These are phyloP conservation scores for Blastobotrys robertii DNA, from an alignment of 805 yeast species.

Conservation along the genomic window DNA sequence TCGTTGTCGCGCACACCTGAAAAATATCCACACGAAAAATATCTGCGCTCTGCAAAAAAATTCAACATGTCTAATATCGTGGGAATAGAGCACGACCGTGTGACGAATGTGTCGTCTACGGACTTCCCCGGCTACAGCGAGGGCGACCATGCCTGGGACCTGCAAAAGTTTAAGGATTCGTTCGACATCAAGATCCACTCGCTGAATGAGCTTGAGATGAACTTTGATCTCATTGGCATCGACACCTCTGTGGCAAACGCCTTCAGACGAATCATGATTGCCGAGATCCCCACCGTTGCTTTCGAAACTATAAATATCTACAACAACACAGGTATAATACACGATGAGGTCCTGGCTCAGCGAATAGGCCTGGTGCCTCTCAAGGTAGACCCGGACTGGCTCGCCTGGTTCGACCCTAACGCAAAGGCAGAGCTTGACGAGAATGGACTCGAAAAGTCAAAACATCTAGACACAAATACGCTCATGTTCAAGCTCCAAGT, in stretches of 20 bases:
- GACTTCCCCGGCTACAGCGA: conserved; percentile 85
- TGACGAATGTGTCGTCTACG: conserved; percentile 70
- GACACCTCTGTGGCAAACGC: conserved; percentile 96
- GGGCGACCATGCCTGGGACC: conserved; percentile 67
- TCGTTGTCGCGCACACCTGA: neutral
- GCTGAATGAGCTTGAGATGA: conserved; percentile 52
- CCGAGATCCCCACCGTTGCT: conserved; percentile 95
- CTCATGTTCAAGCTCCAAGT: conserved; percentile 74
- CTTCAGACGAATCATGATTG: conserved; percentile 90
- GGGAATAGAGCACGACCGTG: conserved; percentile 83
- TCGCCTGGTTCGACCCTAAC: conserved; percentile 55
- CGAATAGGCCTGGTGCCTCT: conserved; percentile 90
- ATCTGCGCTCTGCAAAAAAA: conserved; percentile 5
- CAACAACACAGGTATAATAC: conserved; percentile 93
- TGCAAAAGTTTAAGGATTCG: conserved; percentile 63
- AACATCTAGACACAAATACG: conserved; percentile 79
- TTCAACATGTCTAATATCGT: conserved; percentile 42
- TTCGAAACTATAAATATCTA: conserved; percentile 84
- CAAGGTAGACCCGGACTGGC: conserved; percentile 79
- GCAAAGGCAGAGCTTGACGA: conserved; percentile 12
- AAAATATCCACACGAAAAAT: neutral
- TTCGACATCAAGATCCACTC: conserved; percentile 56
- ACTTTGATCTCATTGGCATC: conserved; percentile 76
- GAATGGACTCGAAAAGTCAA: conserved; percentile 14
- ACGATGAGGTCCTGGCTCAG: conserved; percentile 94